These are phyloP conservation scores for Spergularia azorica DNA, from an alignment of 179 eudicot genomes.

Conservation along the genomic window DNA sequence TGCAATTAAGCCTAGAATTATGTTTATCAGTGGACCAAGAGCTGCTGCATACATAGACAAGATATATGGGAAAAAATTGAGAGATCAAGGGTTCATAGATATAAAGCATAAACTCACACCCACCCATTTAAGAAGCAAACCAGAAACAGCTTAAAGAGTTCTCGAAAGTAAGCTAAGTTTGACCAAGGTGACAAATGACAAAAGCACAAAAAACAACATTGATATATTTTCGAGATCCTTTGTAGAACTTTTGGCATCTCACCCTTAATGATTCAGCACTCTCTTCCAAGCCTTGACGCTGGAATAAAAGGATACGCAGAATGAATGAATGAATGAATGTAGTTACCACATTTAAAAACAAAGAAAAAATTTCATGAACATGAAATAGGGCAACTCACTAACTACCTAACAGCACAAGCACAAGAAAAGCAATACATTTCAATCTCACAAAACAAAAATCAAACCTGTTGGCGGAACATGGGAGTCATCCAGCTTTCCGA, in stretches of 20 bases:
- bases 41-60: conserved; percentile 46
- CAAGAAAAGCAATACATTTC: no score
- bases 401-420: no score
- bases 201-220: no score
- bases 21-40: conserved; percentile 56
- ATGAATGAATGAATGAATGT: no score
- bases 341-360: no score
- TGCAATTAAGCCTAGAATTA: conserved; percentile 61
- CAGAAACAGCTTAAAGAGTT: neutral
- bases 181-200: neutral
- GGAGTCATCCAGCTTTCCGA: conserved; percentile 97
- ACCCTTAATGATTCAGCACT: conserved; percentile 91
- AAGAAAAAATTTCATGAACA: no score
- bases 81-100: conserved; percentile 2
- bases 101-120: neutral
- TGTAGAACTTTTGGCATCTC: conserved; percentile 82
- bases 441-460: neutral
- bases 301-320: conserved; percentile 20
- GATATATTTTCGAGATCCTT: conserved; percentile 97
- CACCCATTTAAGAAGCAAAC: neutral
- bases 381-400: no score
- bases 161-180: neutral
- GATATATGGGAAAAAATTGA: conserved; percentile 2
- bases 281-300: conserved; percentile 88
- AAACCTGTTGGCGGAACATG: conserved; percentile 96